Percentiles rank a stretch among this genome's conserved stretches.
These are phyloP conservation scores for Aristolochia contorta DNA, from an alignment of 164 flowering plant species.

Conservation along the genomic window DNA sequence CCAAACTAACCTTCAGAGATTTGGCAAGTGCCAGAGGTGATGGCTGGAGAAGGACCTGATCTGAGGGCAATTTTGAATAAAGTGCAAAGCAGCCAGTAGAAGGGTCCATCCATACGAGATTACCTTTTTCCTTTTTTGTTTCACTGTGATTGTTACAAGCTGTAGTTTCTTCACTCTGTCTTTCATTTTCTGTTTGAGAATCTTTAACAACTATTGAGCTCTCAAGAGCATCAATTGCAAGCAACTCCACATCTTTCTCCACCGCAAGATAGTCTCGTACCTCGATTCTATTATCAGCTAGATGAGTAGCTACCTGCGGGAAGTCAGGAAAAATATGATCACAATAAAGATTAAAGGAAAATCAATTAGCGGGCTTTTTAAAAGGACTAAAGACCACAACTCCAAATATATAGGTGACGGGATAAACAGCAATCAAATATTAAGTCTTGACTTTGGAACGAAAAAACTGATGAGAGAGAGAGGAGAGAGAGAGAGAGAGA, in stretches of 20 bases:
- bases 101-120: constrained; percentile 74
- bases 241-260: constrained; percentile 57
- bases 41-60: constrained; percentile 57
- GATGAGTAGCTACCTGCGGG: constrained; percentile 44
- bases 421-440: too few species aligned
- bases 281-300: constrained; percentile 59
- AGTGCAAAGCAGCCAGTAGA: constrained; percentile 79
- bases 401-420: too few species aligned
- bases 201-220: constrained; percentile 10
- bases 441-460: too few species aligned
- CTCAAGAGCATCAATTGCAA: constrained; percentile 50
- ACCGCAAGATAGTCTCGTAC: constrained; percentile 70
- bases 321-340: neutral
- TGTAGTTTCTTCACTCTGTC: constrained; percentile 9
- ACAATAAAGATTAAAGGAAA: too few species aligned
- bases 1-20: constrained; percentile 65
- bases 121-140: constrained; percentile 17
- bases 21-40: constrained; percentile 93
- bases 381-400: too few species aligned
- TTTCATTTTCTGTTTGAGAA: constrained; percentile 3
- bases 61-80: constrained; percentile 57
- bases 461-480: too few species aligned
- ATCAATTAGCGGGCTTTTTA: too few species aligned
- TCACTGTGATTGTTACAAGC: constrained; percentile 14
- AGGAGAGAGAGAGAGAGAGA: too few species aligned